Evolutionary conservation across 1,139 yeast species (phyloP).

Genomic region (Pichia sp.): DNA sequence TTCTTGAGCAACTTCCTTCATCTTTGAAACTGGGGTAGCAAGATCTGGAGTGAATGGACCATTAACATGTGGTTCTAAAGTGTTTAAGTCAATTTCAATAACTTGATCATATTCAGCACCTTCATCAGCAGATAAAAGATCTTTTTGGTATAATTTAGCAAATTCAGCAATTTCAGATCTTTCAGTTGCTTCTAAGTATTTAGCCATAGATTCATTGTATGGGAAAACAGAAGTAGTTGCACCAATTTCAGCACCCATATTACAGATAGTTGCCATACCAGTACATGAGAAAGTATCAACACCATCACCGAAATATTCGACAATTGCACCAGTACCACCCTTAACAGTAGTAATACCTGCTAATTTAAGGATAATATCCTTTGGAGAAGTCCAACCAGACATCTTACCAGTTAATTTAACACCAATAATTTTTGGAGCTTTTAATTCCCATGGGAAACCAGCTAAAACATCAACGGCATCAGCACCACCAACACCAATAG

Average conservation of each 20-base stretch:
- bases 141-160: slow-evolving; percentile 68
- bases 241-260: slow-evolving; percentile 99
- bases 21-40: slow-evolving; percentile 92
- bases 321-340: slow-evolving; percentile 98
- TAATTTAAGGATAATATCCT: slow-evolving; percentile 90
- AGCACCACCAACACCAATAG: slow-evolving; percentile 99
- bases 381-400: slow-evolving; percentile 98
- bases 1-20: slow-evolving; percentile 81
- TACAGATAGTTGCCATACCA: slow-evolving; percentile 99
- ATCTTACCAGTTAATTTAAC: slow-evolving; percentile 93
- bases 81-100: slow-evolving; percentile 88
- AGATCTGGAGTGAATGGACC: slow-evolving; percentile 99
- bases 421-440: slow-evolving; percentile 97
- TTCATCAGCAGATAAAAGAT: slow-evolving; percentile 82
- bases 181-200: slow-evolving; percentile 82
- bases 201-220: slow-evolving; percentile 84
- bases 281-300: slow-evolving; percentile 94
- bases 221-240: slow-evolving; percentile 99
- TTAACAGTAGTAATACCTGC: slow-evolving; percentile 97
- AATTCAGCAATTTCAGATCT: slow-evolving; percentile 79
- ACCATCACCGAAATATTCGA: slow-evolving; percentile 97
- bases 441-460: slow-evolving; percentile 93
- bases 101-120: slow-evolving; percentile 96
- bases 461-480: slow-evolving; percentile 99
- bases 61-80: slow-evolving; percentile 94